Evolutionary conservation across 2,329 filamentous ascomycete species (phyloP).

Genomic region (Ceratocystis papillata): DNA sequence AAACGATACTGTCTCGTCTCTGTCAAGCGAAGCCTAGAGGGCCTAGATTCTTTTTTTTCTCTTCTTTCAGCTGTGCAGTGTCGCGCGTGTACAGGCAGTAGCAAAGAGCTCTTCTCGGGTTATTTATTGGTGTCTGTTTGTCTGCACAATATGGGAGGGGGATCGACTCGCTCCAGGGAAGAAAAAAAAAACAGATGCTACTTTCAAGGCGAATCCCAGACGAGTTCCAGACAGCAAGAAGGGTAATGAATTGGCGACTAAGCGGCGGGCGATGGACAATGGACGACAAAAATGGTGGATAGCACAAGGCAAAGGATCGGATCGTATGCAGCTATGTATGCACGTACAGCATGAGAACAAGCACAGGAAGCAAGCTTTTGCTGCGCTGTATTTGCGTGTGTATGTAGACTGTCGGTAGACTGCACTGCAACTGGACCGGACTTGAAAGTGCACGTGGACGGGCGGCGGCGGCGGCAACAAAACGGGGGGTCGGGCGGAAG

Average conservation of each 20-base stretch:
- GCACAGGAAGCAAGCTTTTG: not conserved
- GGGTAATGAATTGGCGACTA: not conserved
- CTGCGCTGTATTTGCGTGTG: not conserved
- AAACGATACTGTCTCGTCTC: not conserved
- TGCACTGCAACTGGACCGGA: slow-evolving; percentile 13
- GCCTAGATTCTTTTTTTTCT: too few relatives aligned
- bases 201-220: not conserved
- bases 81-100: not conserved
- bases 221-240: not conserved
- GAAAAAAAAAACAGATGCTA: not conserved
- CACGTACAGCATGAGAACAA: slow-evolving; percentile 7
- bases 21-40: not conserved
- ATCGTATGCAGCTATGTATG: slow-evolving; percentile 12
- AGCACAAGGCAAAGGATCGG: slow-evolving; percentile 2
- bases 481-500: not conserved
- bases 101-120: not conserved
- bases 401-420: slow-evolving; percentile 7
- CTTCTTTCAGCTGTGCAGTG: not conserved
- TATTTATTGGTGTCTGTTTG: not conserved
- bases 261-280: too few relatives aligned
- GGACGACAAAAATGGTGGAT: too few relatives aligned
- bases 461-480: not conserved
- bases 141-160: not conserved
- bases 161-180: not conserved
- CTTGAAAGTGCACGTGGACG: slow-evolving; percentile 5